Base-by-base conservation (phyloP, 495 filamentous ascomycete genomes). In the Aspergillus bridgeri region DNA sequence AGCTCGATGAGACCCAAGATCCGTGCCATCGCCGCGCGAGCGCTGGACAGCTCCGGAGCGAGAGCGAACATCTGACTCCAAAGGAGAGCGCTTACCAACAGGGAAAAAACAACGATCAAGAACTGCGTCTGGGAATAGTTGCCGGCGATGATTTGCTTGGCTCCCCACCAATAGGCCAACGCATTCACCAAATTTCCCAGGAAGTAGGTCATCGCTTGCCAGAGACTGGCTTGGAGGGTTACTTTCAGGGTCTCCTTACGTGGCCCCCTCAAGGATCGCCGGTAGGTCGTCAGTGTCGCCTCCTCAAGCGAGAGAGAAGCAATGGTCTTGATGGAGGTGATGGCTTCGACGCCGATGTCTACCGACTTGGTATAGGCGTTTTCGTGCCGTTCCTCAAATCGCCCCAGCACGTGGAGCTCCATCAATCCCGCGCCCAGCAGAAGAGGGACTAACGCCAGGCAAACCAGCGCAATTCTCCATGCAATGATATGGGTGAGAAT, bases 161-260 rank as follows among this genome's bases (percentile, higher is more conserved):
- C 73, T n/a, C 86, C 86, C 79, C 86, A 89, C 81, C 84, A 88
- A 63, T 87, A 89, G 5, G 85, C 85, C 18, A 89, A 69, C 0
- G 84, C 85, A 59, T 86, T 83, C 15, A 87, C 77, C 11, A 81
- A 68, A 55, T 82, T 75, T 18, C 78, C 75, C 9, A 81, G 62
- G 62, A 76, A 79, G 51, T 83, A 80, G 17, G 79, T 78, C 20
- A 81, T 71, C 4, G 81, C 80, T 49, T 81, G 81, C 73, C 80
- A 82, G 24, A 79, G 53, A 57, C 75, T 81, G 29, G 76, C 74
- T 55, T 74, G 76, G 13, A 79, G 24, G 48, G 75, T 81, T 9
- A 78, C 76, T 42, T 64, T 61, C 8, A 76, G 66, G 24, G 76
- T 81, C 48, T 82, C 82, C 57, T 77, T 79, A 9, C 73, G 69